phyloP scores from a whole-genome alignment of 805 yeast species.

The Cyberlindnera meyerae region DNA sequence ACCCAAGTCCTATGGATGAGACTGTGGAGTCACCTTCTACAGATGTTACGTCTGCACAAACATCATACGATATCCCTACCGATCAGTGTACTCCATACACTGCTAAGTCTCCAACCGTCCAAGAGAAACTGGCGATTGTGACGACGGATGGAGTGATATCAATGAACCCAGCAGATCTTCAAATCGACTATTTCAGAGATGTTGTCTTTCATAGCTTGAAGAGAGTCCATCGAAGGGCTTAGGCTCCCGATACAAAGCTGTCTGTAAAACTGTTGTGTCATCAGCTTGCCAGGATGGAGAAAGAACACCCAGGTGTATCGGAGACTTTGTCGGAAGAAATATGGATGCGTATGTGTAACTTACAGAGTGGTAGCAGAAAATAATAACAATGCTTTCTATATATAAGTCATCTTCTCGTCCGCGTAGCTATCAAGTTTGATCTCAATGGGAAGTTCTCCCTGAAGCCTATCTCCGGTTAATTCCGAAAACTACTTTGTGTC shows the following conservation, averaged over 20 bases:
- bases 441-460: too few species aligned
- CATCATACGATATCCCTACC: neutral
- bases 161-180: too few species aligned
- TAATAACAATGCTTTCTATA: neutral
- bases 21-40: conserved; percentile 16
- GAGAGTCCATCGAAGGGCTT: conserved; percentile 48
- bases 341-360: conserved; percentile 30
- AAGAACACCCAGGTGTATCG: conserved; percentile 54
- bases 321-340: conserved; percentile 67
- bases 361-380: conserved; percentile 14
- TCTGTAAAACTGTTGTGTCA: conserved; percentile 41
- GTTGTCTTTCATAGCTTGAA: conserved; percentile 41
- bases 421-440: too few species aligned
- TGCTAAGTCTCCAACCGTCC: too few species aligned
- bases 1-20: conserved; percentile 15
- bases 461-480: too few species aligned
- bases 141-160: too few species aligned
- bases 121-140: too few species aligned
- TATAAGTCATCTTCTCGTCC: too few species aligned
- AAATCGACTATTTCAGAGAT: conserved; percentile 36
- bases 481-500: too few species aligned
- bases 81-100: too few species aligned
- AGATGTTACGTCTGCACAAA: conserved; percentile 19
- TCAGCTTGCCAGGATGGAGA: conserved; percentile 42
- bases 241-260: conserved; percentile 40